Conservation (phyloP, 225 moss, liverwort and hornwort genomes). For the Bryoerythrophyllum caledonicum region DNA sequence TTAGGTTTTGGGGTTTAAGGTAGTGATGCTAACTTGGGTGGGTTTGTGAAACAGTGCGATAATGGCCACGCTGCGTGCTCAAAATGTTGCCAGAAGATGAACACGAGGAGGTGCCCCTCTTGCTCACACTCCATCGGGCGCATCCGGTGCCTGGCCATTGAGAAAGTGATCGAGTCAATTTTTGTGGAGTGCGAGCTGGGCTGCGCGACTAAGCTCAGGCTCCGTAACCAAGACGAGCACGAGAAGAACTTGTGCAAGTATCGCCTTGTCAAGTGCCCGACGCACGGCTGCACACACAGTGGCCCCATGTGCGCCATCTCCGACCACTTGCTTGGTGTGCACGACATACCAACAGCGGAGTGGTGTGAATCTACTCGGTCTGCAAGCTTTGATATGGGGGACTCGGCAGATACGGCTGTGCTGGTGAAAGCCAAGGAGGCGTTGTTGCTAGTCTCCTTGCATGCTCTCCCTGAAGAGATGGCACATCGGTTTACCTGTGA, state of each 20-base stretch:
- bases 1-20: no score
- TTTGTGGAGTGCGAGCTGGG: neutral
- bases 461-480: accelerated
- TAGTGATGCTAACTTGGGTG: neutral
- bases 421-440: neutral
- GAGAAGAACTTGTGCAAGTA: neutral
- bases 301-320: neutral
- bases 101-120: neutral
- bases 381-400: neutral
- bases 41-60: neutral
- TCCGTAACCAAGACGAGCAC: neutral
- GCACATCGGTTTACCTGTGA: neutral
- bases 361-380: neutral
- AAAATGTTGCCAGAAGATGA: slow-evolving; percentile 1
- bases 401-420: neutral
- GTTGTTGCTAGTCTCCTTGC: neutral
- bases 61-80: slow-evolving; percentile 13
- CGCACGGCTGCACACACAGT: neutral
- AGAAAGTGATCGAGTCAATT: slow-evolving; percentile 1
- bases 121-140: neutral
- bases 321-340: neutral
- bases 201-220: neutral
- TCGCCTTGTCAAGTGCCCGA: neutral
- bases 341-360: neutral
- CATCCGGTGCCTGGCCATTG: slow-evolving; percentile 1